Evolutionary conservation across 768 basidiomycete genomes (phyloP), one percentile per base, ranked within the genome.

Genomic region (Guyanaporus albipodus): DNA sequence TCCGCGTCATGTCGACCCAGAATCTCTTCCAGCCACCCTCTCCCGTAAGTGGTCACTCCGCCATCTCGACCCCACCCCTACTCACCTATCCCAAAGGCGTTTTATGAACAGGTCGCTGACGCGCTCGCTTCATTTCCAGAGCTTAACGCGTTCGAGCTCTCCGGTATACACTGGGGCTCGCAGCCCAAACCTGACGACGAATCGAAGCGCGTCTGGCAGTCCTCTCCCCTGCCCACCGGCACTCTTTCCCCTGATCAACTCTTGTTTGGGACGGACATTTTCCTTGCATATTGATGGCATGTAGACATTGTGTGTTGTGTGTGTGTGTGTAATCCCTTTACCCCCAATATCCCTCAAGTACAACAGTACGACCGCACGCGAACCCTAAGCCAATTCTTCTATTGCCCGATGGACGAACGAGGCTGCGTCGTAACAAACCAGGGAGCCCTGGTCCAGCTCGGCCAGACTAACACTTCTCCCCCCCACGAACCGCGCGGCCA

Each of bases 111-210:
- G 52, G 77, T 85, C 34, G 76, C 83, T 43, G 66, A 67, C 38
- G 69, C 73, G 6, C 72, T 90, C 50, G 70, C 74, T n/a, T 73
- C 74, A 8, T 75, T 89, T 51, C 68, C 77, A n/a, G 67, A 77
- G 44, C 74, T 89, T 28, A 69, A 75, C 51, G 76, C 78, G 37
- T 87, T 87, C 57, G 87, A 88, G 60, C 76, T 89, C 23, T 82
- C 77, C 38, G 87, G 87, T 27, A 79, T 88, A 67, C 83, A 83
- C 53, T 89, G 86, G 85, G 73, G 76, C 38, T 80, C 79, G 6
- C 72, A 74, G n/a, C 71, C 66, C 37, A 70, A 66, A 53, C 72
- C 73, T 53, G 60, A 67, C 42, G 61, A 70, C 38, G 69, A 74
- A 26, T 61, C 70, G 31, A 74, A 71, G 50, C 70, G 70, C 24